phyloP scores from a whole-genome alignment of 2,329 filamentous ascomycete species.

The Onygena corvina region DNA sequence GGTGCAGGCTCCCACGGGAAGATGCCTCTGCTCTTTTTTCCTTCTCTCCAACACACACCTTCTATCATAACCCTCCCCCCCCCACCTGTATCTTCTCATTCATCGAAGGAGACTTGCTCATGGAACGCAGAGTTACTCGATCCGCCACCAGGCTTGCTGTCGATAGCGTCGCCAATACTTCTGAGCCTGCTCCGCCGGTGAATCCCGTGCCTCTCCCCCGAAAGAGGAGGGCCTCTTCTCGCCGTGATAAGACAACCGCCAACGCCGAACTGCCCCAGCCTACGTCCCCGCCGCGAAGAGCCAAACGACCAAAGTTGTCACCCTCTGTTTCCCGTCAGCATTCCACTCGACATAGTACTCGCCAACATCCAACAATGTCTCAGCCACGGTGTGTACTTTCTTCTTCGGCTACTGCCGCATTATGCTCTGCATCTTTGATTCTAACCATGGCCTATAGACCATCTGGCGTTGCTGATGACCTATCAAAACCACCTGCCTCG shows the following conservation, averaged over 20 bases:
- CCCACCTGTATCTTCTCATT: conserved; percentile 7
- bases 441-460: background rate
- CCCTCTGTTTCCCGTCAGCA: conserved; percentile 33
- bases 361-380: conserved; percentile 31
- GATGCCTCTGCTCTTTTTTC: conserved; percentile 5
- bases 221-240: conserved; percentile 62
- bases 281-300: conserved; percentile 39
- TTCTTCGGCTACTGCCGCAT: background rate
- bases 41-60: conserved; percentile 8
- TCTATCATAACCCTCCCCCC: conserved; percentile 12
- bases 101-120: conserved; percentile 48
- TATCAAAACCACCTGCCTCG: conserved; percentile 37
- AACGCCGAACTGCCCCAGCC: conserved; percentile 9
- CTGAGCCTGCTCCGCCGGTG: conserved; percentile 35
- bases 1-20: background rate
- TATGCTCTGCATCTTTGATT: conserved; percentile 9
- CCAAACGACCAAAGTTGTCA: conserved; percentile 59
- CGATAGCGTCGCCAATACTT: conserved; percentile 38
- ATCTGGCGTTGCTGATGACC: conserved; percentile 41
- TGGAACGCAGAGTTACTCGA: conserved; percentile 94
- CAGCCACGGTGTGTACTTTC: conserved; percentile 30
- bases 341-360: conserved; percentile 30
- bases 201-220: conserved; percentile 42
- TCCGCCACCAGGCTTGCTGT: conserved; percentile 50
- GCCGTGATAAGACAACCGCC: conserved; percentile 30